These are phyloP conservation scores for Trichoderma erinaceum DNA, from an alignment of 495 filamentous ascomycete species.

Conservation along the genomic window DNA sequence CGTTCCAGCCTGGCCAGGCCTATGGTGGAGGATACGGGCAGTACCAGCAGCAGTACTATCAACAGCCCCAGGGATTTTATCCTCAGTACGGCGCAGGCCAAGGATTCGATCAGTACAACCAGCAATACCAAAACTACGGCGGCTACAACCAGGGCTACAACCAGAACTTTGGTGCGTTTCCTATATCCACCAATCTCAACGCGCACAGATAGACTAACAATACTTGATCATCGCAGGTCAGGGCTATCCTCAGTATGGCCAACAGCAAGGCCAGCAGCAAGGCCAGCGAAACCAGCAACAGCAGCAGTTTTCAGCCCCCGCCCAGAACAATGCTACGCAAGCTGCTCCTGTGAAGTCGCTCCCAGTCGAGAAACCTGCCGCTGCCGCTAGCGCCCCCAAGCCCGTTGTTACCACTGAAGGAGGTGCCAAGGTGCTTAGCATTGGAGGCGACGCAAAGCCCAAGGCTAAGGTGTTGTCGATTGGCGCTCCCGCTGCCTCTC, in stretches of 20 bases:
- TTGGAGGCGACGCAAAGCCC: slow-evolving; percentile 47
- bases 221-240: neutral
- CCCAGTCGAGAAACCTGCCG: slow-evolving; percentile 19
- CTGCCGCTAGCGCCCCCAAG: slow-evolving; percentile 41
- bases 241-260: slow-evolving; percentile 28
- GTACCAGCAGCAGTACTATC: slow-evolving; percentile 45
- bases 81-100: slow-evolving; percentile 49
- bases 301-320: slow-evolving; percentile 45
- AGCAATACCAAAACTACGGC: slow-evolving; percentile 48
- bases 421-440: slow-evolving; percentile 49
- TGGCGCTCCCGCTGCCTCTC: slow-evolving; percentile 38
- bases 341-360: slow-evolving; percentile 37
- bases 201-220: neutral
- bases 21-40: slow-evolving; percentile 36
- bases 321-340: slow-evolving; percentile 64
- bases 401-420: slow-evolving; percentile 41
- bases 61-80: slow-evolving; percentile 44
- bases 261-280: slow-evolving; percentile 34
- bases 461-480: slow-evolving; percentile 68
- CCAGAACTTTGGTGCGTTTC: slow-evolving; percentile 50
- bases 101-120: slow-evolving; percentile 42
- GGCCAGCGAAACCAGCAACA: slow-evolving; percentile 51
- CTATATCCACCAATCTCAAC: slow-evolving; percentile 26
- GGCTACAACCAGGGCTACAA: slow-evolving; percentile 47
- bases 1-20: slow-evolving; percentile 69